phyloP scores from a whole-genome alignment of 371 early-diverging fungal genomes.

The Mucor indicus region DNA sequence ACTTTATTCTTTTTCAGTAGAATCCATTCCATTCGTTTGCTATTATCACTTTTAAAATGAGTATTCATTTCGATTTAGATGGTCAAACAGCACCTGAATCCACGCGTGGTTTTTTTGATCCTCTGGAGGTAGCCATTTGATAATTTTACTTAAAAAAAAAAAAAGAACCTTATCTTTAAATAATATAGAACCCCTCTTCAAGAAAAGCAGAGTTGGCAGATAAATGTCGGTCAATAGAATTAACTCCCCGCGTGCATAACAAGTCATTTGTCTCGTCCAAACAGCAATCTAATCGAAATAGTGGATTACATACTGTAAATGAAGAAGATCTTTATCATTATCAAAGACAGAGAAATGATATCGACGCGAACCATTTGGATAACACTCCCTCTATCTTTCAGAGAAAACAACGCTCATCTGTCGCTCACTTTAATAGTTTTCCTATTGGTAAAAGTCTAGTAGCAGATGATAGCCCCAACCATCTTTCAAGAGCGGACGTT shows the following conservation, averaged over 20 bases:
- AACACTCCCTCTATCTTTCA: conserved; percentile 5
- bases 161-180: background rate
- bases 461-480: conserved; percentile 12
- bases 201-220: conserved; percentile 11
- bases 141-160: background rate
- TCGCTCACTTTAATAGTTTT: conserved; percentile 34
- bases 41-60: conserved; percentile 1
- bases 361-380: too few relatives aligned
- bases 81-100: conserved; percentile 55
- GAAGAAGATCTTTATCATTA: conserved; percentile 21
- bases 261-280: background rate
- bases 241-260: background rate
- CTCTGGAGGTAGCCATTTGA: conserved; percentile 22
- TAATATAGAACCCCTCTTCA: background rate
- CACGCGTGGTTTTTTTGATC: conserved; percentile 47
- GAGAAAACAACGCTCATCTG: conserved; percentile 30
- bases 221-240: conserved; percentile 9
- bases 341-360: background rate
- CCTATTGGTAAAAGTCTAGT: conserved; percentile 6
- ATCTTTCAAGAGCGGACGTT: conserved; percentile 35
- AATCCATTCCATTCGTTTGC: conserved; percentile 25
- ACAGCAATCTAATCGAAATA: background rate
- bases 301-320: conserved; percentile 33
- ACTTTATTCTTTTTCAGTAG: background rate
- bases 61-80: conserved; percentile 15